Percentiles rank a stretch among this genome's conserved stretches.
phyloP scores from a whole-genome alignment of 352 stramenopile species.

The Phytophthora macrochlamydospora region DNA sequence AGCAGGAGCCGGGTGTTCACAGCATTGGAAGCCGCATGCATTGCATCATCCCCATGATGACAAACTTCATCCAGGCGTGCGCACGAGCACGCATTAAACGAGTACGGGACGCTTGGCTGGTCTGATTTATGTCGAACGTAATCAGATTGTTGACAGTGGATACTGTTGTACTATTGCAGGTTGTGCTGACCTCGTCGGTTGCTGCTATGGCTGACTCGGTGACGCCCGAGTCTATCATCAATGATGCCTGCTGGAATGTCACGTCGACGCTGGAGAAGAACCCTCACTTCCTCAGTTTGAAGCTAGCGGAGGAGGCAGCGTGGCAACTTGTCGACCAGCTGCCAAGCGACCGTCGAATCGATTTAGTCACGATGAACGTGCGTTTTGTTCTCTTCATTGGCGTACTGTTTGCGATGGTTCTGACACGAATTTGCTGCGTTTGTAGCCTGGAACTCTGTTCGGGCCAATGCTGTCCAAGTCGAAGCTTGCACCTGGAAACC shows the following conservation, averaged over 20 bases:
- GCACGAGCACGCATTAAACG: constrained; percentile 79
- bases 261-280: constrained; percentile 84
- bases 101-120: constrained; percentile 18
- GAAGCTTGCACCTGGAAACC: constrained; percentile 84
- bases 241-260: constrained; percentile 88
- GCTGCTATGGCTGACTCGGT: constrained; percentile 87
- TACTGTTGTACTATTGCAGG: constrained; percentile 18
- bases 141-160: background rate
- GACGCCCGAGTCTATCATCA: constrained; percentile 77
- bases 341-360: constrained; percentile 77
- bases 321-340: constrained; percentile 90
- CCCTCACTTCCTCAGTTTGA: constrained; percentile 88
- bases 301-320: constrained; percentile 85
- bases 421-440: background rate
- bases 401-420: background rate
- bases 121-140: background rate
- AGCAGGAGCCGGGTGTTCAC: constrained; percentile 84
- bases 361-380: constrained; percentile 90
- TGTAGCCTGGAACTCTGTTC: constrained; percentile 79
- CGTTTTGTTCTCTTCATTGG: constrained; percentile 4
- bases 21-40: constrained; percentile 91
- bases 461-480: constrained; percentile 81
- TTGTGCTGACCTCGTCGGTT: constrained; percentile 87
- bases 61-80: constrained; percentile 90
- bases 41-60: constrained; percentile 93